A percentile compares a stretch with the other conserved stretches of the same genome.
phyloP scores from a whole-genome alignment of 495 filamentous ascomycete genomes.

The Letharia columbiana region DNA sequence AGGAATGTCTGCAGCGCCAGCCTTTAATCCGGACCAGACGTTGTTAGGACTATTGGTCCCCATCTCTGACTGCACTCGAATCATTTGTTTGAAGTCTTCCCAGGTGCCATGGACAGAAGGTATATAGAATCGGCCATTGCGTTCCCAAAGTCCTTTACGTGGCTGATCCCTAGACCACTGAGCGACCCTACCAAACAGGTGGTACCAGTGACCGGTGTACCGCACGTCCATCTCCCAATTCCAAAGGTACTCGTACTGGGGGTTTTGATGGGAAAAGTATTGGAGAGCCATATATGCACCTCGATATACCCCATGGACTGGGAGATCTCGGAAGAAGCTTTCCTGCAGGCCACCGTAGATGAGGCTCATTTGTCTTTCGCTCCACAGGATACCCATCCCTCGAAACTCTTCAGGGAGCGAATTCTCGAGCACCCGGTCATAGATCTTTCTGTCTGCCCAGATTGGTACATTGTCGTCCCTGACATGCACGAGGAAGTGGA shows the following conservation, averaged over 20 bases:
- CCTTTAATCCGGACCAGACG: conserved; percentile 50
- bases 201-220: conserved; percentile 94
- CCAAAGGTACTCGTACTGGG: conserved; percentile 94
- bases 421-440: conserved; percentile 56
- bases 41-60: conserved; percentile 67
- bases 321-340: conserved; percentile 59
- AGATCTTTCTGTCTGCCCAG: conserved; percentile 55
- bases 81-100: conserved; percentile 89
- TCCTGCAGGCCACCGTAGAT: conserved; percentile 78
- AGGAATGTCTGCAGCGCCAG: conserved; percentile 35
- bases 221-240: conserved; percentile 98
- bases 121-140: conserved; percentile 85
- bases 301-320: conserved; percentile 85
- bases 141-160: conserved; percentile 87
- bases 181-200: conserved; percentile 67
- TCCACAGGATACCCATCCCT: conserved; percentile 85
- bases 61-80: conserved; percentile 80
- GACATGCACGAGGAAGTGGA: conserved; percentile 61
- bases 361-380: conserved; percentile 79
- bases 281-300: conserved; percentile 90
- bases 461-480: conserved; percentile 56
- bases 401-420: conserved; percentile 78
- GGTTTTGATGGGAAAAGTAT: conserved; percentile 79
- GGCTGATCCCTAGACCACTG: conserved; percentile 77
- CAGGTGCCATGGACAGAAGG: conserved; percentile 80